Conservation (phyloP, 177 flowering plant genomes). For the Viscum album region DNA sequence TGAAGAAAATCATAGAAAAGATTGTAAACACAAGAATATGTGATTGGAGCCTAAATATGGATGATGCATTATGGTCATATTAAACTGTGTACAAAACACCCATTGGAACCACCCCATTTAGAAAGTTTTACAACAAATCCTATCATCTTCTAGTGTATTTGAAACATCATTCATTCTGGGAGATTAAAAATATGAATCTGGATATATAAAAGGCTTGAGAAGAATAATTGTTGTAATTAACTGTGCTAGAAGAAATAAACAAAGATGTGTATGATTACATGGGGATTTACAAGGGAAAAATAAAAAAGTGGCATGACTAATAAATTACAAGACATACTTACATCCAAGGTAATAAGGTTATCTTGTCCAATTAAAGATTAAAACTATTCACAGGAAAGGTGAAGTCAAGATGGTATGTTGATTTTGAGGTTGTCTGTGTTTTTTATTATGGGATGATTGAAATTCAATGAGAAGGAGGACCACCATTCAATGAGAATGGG, state of each 20-base stretch:
- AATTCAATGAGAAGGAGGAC: too few species aligned
- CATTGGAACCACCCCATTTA: not conserved
- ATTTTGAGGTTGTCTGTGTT: not conserved
- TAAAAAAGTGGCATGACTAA: not conserved
- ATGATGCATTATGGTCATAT: not conserved
- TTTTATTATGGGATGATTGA: not conserved
- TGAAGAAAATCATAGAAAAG: not conserved
- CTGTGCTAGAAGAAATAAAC: not conserved
- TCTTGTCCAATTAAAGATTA: not conserved
- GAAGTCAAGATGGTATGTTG: not conserved
- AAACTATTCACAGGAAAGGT: not conserved
- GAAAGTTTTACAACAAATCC: not conserved
- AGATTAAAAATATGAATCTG: not conserved
- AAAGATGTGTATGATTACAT: not conserved
- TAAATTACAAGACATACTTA: not conserved
- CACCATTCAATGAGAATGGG: too few species aligned
- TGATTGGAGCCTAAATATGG: not conserved
- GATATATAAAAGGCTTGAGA: not conserved
- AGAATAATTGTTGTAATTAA: not conserved
- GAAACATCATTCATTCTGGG: slow-evolving; percentile 1
- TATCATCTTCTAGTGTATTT: not conserved
- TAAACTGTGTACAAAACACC: not conserved
- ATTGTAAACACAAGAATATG: not conserved
- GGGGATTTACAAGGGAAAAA: slow-evolving; percentile 1
- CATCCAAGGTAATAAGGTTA: not conserved